These are phyloP conservation scores for Oleoguttula mirabilis DNA, from an alignment of 495 filamentous ascomycete species.

Conservation along the genomic window DNA sequence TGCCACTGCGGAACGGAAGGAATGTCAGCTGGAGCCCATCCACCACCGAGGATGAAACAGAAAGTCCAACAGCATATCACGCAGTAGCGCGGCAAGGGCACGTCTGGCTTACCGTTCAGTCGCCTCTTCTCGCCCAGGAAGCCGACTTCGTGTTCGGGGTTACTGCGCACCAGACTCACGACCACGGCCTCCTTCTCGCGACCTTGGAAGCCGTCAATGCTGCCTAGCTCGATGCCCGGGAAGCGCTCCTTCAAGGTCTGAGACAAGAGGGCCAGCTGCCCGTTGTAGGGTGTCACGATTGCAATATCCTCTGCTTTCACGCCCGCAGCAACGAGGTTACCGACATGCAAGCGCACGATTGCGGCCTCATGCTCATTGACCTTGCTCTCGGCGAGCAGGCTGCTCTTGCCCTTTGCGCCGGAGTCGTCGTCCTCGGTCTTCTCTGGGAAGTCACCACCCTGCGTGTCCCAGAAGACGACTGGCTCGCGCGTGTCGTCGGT, in stretches of 20 bases:
- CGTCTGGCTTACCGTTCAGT: constrained; percentile 76
- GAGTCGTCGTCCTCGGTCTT: constrained; percentile 35
- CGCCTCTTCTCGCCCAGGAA: constrained; percentile 89
- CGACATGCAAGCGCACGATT: constrained; percentile 65
- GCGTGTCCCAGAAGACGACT: constrained; percentile 89
- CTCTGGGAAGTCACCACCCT: constrained; percentile 76
- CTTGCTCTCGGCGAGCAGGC: constrained; percentile 70
- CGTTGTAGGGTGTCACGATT: constrained; percentile 92
- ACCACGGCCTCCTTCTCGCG: constrained; percentile 94
- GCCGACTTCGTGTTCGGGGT: constrained; percentile 72
- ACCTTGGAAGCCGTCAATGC: constrained; percentile 94
- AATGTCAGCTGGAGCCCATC: too few species aligned
- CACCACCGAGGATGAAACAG: too few species aligned
- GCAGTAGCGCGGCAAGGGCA: constrained; percentile 1
- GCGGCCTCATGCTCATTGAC: constrained; percentile 86
- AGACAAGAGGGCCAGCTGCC: constrained; percentile 70
- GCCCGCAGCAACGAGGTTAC: constrained; percentile 61
- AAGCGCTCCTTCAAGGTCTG: constrained; percentile 63
- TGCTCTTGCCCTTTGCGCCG: constrained; percentile 34
- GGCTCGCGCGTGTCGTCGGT: constrained; percentile 84
- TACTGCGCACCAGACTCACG: constrained; percentile 82
- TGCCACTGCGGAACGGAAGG: constrained; percentile 48
- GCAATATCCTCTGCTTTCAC: constrained; percentile 73
- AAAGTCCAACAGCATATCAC: too few species aligned
- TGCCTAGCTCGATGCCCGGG: constrained; percentile 78